Base-by-base conservation (phyloP, 192 early-diverging fungal genomes). In the Glomus cerebriforme region DNA sequence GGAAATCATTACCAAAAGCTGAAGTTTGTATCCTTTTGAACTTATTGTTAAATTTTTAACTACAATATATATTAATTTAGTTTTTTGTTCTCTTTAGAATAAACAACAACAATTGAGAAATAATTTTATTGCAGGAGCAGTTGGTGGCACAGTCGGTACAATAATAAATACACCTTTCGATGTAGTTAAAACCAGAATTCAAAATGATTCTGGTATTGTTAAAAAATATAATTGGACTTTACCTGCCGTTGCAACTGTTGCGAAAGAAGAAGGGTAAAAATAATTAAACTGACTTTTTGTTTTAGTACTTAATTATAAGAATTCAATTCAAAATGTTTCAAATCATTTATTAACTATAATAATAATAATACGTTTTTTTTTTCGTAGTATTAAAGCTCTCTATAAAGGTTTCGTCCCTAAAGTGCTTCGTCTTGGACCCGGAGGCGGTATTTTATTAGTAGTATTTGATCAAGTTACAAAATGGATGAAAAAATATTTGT, bases 341-440 rank as follows among this genome's bases (percentile, higher is more conserved):
- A n/a, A n/a, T n/a, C 32, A 2, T n/a, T n/a, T 19, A 59, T 49
- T 39, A n/a, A 39, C 7, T 45, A 31, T 67, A 26, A 6, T 37
- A n/a, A 34, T 45, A 34, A 1, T 69, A 47, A 59, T 1, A 43
- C 26, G 2, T 7, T 17, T 54, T 58, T 35, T 72, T 77, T 12
- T 26, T 35, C 45, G n/a, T 82, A 91, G 88, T 45, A 69, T 92
- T 73, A 86, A 86, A 35, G 92, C 96, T 7, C 84, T 99, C 15
- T 99, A 99, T 91, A 97, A 97, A 87, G 96, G 97, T 32, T 86
- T 97, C 79, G 86, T 95, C 37, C 95, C 97, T 39, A 99, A 99
- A 86, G 95, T 97, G 43, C 89, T 99, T 75, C 89, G 97, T 85
- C 86, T 99, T 43, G 97, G 97, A 26, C 97, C 97, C 45, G 97